Evolutionary conservation across 164 flowering plant species (phyloP).

Genomic region (Tetrastigma voinierianum): DNA sequence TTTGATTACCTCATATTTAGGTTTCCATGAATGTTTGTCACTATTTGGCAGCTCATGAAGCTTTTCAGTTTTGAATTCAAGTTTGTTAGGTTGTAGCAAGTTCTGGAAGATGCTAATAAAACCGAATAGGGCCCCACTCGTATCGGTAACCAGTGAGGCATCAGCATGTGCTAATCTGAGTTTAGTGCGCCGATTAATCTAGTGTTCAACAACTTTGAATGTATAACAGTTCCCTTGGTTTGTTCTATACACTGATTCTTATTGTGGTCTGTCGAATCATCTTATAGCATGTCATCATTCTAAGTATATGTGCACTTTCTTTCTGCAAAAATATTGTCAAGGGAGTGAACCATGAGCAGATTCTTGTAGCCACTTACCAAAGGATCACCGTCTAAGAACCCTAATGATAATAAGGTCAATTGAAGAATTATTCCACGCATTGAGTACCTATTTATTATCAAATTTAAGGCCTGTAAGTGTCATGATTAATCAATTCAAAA

Average conservation of each 20-base stretch:
- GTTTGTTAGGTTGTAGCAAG: not conserved
- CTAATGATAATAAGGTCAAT: not conserved
- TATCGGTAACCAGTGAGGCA: not conserved
- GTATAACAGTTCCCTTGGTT: no score
- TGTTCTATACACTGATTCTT: no score
- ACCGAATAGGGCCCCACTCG: not conserved
- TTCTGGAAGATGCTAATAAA: not conserved
- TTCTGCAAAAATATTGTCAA: not conserved
- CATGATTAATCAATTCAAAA: no score
- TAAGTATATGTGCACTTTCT: no score
- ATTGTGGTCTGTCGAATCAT: no score
- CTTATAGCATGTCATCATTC: no score
- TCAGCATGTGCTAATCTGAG: not conserved
- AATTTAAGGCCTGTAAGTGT: no score
- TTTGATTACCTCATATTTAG: conserved; percentile 15
- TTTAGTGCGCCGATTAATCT: not conserved
- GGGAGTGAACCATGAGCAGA: not conserved
- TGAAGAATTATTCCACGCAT: not conserved
- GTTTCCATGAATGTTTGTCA: conserved; percentile 17
- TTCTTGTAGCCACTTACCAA: conserved; percentile 9
- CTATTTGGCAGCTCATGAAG: conserved; percentile 14
- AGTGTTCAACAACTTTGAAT: not conserved
- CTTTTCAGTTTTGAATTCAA: conserved; percentile 10
- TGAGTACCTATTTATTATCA: no score
- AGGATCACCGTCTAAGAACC: not conserved